These are phyloP conservation scores for Tanacetum coccineum DNA, from an alignment of 129 eudicot species.

Conservation along the genomic window DNA sequence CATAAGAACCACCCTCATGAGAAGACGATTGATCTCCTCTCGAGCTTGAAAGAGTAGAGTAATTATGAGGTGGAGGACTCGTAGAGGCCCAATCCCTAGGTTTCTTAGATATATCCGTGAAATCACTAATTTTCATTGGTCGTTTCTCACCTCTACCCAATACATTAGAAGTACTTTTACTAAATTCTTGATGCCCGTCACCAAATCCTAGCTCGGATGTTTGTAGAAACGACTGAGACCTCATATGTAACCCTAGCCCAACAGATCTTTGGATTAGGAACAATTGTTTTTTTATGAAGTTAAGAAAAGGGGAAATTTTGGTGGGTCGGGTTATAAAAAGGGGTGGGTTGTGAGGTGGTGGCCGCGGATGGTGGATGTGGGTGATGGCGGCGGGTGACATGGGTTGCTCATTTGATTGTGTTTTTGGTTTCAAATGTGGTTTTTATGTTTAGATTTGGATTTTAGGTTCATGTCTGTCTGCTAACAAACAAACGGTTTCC, in stretches of 20 bases:
- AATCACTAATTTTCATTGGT: slow-evolving; percentile 34
- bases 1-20: slow-evolving; percentile 28
- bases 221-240: slow-evolving; percentile 45
- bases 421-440: too few relatives aligned
- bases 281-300: too few relatives aligned
- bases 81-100: slow-evolving; percentile 44
- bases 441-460: too few relatives aligned
- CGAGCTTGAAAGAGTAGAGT: slow-evolving; percentile 34
- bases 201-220: slow-evolving; percentile 41
- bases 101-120: slow-evolving; percentile 43
- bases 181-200: slow-evolving; percentile 38
- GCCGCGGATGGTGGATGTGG: too few relatives aligned
- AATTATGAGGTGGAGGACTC: slow-evolving; percentile 35
- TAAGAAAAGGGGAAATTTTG: too few relatives aligned
- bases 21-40: slow-evolving; percentile 24
- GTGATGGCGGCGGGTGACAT: too few relatives aligned
- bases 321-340: too few relatives aligned
- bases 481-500: too few relatives aligned
- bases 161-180: slow-evolving; percentile 38
- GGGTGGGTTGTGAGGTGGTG: too few relatives aligned
- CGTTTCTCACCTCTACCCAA: slow-evolving; percentile 56
- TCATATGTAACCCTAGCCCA: slow-evolving; percentile 34
- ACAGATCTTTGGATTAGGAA: too few relatives aligned
- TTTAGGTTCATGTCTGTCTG: too few relatives aligned
- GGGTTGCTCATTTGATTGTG: too few relatives aligned